phyloP scores from a whole-genome alignment of 768 basidiomycete genomes.

The Agaricus blazei region DNA sequence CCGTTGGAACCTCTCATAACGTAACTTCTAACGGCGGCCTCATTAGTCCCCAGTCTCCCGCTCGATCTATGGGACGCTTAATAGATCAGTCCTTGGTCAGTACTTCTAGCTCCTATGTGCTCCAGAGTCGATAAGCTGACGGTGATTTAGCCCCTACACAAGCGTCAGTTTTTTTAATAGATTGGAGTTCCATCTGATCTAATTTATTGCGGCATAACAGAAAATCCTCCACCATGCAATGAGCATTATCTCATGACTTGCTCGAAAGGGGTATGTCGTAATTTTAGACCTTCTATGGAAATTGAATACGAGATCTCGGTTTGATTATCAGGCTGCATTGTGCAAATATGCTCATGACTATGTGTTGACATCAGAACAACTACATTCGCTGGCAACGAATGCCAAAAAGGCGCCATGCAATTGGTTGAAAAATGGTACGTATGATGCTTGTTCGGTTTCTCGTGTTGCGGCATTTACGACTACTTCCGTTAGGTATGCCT shows the following conservation, averaged over 20 bases:
- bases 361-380: slow-evolving; percentile 62
- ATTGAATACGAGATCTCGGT: slow-evolving; percentile 13
- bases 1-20: slow-evolving; percentile 36
- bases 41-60: slow-evolving; percentile 62
- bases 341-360: slow-evolving; percentile 89
- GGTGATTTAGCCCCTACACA: slow-evolving; percentile 59
- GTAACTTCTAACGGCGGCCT: slow-evolving; percentile 54
- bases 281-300: slow-evolving; percentile 2
- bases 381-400: slow-evolving; percentile 63
- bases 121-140: slow-evolving; percentile 3
- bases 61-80: slow-evolving; percentile 35
- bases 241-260: slow-evolving; percentile 81
- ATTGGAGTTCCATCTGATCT: slow-evolving; percentile 4
- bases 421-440: slow-evolving; percentile 76
- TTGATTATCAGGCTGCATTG: slow-evolving; percentile 37
- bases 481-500: slow-evolving; percentile 42
- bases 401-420: slow-evolving; percentile 87
- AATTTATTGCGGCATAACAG: slow-evolving; percentile 29
- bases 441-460: slow-evolving; percentile 9
- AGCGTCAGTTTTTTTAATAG: slow-evolving; percentile 46
- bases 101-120: slow-evolving; percentile 6
- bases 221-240: slow-evolving; percentile 81
- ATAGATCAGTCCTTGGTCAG: slow-evolving; percentile 65
- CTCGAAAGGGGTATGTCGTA: slow-evolving; percentile 60
- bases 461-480: not conserved